Conservation (phyloP, 805 yeast species). For the Suhomyces pyralidae region DNA sequence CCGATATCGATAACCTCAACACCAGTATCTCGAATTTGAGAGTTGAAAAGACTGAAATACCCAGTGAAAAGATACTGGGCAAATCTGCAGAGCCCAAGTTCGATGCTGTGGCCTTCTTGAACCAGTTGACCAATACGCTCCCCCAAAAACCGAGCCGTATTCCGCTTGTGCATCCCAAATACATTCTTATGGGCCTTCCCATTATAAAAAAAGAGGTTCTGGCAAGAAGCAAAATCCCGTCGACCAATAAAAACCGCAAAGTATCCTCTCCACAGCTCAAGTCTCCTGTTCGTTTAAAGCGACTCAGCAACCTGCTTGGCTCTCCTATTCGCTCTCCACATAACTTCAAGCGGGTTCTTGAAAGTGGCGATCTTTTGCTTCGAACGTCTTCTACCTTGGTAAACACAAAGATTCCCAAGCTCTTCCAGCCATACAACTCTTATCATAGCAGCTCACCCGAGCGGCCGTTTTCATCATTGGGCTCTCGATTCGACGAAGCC, state of each 20-base stretch:
- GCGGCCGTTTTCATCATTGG: constrained; percentile 33
- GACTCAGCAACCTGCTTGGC: neutral
- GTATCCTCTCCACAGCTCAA: constrained; percentile 9
- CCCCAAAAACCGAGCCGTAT: constrained; percentile 16
- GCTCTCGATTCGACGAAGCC: constrained; percentile 32
- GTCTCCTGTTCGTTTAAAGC: neutral
- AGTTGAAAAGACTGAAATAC: neutral
- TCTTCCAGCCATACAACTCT: neutral
- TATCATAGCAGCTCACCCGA: constrained; percentile 27
- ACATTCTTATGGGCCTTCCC: constrained; percentile 19
- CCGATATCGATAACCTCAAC: constrained; percentile 3
- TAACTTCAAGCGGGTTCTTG: constrained; percentile 5
- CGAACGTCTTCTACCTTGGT: neutral
- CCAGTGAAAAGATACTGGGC: neutral
- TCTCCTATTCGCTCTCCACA: neutral
- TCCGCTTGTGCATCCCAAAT: constrained; percentile 25
- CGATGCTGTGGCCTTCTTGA: neutral
- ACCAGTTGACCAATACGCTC: neutral
- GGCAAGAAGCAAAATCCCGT: constrained; percentile 22
- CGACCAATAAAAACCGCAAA: constrained; percentile 25
- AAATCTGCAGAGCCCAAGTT: neutral
- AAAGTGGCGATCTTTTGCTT: neutral
- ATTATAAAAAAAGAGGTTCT: constrained; percentile 19
- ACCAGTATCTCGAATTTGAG: neutral
- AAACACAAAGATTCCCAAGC: neutral